A percentile compares a stretch with the other conserved stretches of the same genome.
phyloP scores from a whole-genome alignment of 176 grass and related monocot genomes.

The Elymus sibiricus region DNA sequence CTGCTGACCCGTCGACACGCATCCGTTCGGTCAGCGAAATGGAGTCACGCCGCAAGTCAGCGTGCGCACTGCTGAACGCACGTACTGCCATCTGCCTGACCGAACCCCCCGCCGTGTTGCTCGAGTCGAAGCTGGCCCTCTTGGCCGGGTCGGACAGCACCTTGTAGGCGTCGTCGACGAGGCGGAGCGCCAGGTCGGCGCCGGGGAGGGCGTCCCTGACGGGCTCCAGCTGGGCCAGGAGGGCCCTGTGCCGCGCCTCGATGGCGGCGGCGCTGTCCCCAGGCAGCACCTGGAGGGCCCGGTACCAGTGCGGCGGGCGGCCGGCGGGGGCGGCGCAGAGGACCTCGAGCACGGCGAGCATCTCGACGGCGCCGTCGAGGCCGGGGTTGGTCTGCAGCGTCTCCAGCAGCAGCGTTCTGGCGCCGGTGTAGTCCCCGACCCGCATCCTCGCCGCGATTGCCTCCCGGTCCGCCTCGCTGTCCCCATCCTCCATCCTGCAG shows the following conservation, averaged over 20 bases:
- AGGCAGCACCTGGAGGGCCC: conserved; percentile 53
- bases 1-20: background rate
- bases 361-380: conserved; percentile 52
- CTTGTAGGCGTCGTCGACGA: conserved; percentile 48
- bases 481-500: conserved; percentile 24
- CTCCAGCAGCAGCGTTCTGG: conserved; percentile 50
- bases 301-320: conserved; percentile 44
- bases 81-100: background rate
- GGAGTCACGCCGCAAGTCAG: background rate
- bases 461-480: conserved; percentile 23
- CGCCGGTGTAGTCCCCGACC: conserved; percentile 50
- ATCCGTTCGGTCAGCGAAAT: background rate
- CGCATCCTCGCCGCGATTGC: conserved; percentile 42
- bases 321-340: conserved; percentile 44
- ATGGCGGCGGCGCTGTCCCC: conserved; percentile 27
- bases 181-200: conserved; percentile 37
- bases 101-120: background rate
- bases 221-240: conserved; percentile 41
- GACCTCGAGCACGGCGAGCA: conserved; percentile 65
- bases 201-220: conserved; percentile 31
- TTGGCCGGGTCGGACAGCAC: conserved; percentile 50
- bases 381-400: conserved; percentile 52
- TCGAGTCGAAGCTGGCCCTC: conserved; percentile 39
- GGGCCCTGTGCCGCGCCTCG: conserved; percentile 36
- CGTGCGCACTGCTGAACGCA: background rate